Percentiles rank a stretch among this genome's conserved stretches.
These are phyloP conservation scores for Alternaria metachromatica DNA, from an alignment of 2,329 filamentous ascomycete genomes.

Conservation along the genomic window DNA sequence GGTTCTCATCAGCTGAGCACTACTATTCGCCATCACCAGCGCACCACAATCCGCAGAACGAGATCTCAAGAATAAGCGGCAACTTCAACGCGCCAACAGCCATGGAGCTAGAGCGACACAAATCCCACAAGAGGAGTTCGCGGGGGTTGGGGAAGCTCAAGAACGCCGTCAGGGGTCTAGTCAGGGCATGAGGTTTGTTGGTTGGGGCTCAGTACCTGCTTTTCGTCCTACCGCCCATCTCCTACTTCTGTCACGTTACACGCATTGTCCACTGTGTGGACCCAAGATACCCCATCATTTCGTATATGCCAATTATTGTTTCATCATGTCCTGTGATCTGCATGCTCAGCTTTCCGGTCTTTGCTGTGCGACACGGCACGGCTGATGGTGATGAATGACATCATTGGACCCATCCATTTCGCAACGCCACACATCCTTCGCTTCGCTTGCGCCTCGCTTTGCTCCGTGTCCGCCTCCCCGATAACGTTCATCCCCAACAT, in stretches of 20 bases:
- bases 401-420: constrained; percentile 15
- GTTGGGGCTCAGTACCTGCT: not conserved
- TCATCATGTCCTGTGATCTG: constrained; percentile 1
- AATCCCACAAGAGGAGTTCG: constrained; percentile 13
- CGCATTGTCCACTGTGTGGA: constrained; percentile 3
- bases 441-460: constrained; percentile 10
- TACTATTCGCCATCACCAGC: constrained; percentile 7
- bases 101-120: constrained; percentile 29
- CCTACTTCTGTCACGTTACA: not conserved
- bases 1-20: constrained; percentile 13
- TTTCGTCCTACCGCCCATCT: constrained; percentile 1
- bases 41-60: constrained; percentile 11
- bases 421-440: constrained; percentile 12
- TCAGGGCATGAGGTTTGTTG: constrained; percentile 13
- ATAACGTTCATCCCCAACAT: constrained; percentile 3
- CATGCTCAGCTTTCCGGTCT: constrained; percentile 4
- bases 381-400: constrained; percentile 21
- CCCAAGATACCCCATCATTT: constrained; percentile 12
- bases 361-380: constrained; percentile 11
- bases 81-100: constrained; percentile 39
- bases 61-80: constrained; percentile 28
- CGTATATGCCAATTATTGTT: not conserved
- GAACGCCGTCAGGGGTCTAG: constrained; percentile 20
- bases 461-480: constrained; percentile 3
- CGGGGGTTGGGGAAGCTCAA: constrained; percentile 22